Evolutionary conservation across 495 filamentous ascomycete species (phyloP), one percentile per base, ranked within the genome.

Genomic region (Trichoderma asperelloides): DNA sequence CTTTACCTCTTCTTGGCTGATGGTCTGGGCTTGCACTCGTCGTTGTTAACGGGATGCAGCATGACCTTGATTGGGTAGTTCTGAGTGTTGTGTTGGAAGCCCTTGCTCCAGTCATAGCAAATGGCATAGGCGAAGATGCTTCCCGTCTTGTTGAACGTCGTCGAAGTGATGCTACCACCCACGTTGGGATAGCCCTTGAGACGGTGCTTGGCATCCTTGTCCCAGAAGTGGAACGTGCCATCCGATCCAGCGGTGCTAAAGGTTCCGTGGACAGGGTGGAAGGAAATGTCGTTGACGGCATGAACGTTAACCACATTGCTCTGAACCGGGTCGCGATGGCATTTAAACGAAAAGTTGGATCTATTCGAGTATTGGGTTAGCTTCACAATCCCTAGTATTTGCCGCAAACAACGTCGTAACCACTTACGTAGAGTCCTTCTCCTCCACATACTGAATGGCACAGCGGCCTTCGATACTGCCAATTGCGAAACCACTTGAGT

Each of bases 61-160:
- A 95, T 96, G 63, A 98, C 87, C 81, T 94, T 96, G 77, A 87
- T 96, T 15, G 88, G 82, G 57, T 86, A 84, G 69, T 85, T 78
- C 40, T 84, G 85, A 43, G 76, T 92, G 75, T 97, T 96, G 60
- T 77, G 83, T 21, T 86, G 82, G 80, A 89, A 94, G 9, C 94
- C 94, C 77, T 94, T 95, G 77, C 90, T 93, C 94, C 94, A 98
- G 79, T 98, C 94, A 74, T 98, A 97, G 75, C 91, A 92, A 27
- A 96, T 85, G 49, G 92, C 90, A 73, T 97, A 97, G 37, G 94
- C 93, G 73, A 96, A 97, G 72, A 96, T 92, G 71, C 78, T 86
- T 64, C 94, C 94, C 49, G 78, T 86, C 70, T 86, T 84, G 76
- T 91, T 93, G 83, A 97, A 98, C 18, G 82, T 87, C 16, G 91